Conservation (phyloP, 164 flowering plant species). For the Nelumbo lutea region DNA sequence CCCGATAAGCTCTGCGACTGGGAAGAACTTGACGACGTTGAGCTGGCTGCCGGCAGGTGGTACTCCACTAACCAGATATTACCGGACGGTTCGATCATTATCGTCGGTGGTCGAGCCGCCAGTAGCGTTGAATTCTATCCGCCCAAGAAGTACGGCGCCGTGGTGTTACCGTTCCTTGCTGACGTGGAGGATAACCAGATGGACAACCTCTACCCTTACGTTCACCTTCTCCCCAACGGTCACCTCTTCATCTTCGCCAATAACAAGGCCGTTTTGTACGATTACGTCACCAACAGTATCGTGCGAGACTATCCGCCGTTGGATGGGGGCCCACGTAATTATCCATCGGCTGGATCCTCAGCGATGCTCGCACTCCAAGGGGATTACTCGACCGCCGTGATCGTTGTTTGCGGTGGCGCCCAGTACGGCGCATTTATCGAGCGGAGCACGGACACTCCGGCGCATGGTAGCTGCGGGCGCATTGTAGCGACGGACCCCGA, state of each 20-base stretch:
- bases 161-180: constrained; percentile 50
- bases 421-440: constrained; percentile 55
- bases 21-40: constrained; percentile 29
- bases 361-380: constrained; percentile 64
- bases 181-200: constrained; percentile 53
- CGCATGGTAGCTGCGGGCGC: constrained; percentile 77
- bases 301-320: constrained; percentile 46
- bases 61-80: constrained; percentile 47
- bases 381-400: constrained; percentile 51
- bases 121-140: constrained; percentile 62
- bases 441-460: constrained; percentile 52
- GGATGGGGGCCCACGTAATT: constrained; percentile 77
- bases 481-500: constrained; percentile 52
- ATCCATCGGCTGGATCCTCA: constrained; percentile 88
- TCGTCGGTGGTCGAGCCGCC: constrained; percentile 36
- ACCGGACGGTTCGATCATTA: constrained; percentile 41
- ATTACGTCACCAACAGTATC: constrained; percentile 28
- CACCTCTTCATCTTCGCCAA: constrained; percentile 83
- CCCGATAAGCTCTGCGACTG: constrained; percentile 35
- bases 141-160: constrained; percentile 32
- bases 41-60: constrained; percentile 31
- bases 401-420: constrained; percentile 88
- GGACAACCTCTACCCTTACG: constrained; percentile 83
- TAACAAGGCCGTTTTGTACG: constrained; percentile 51
- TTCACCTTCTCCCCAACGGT: constrained; percentile 80